A percentile compares a stretch with the other conserved stretches of the same genome.
Evolutionary conservation across 768 basidiomycete species (phyloP).

Genomic region (Hypholoma sublateritium): DNA sequence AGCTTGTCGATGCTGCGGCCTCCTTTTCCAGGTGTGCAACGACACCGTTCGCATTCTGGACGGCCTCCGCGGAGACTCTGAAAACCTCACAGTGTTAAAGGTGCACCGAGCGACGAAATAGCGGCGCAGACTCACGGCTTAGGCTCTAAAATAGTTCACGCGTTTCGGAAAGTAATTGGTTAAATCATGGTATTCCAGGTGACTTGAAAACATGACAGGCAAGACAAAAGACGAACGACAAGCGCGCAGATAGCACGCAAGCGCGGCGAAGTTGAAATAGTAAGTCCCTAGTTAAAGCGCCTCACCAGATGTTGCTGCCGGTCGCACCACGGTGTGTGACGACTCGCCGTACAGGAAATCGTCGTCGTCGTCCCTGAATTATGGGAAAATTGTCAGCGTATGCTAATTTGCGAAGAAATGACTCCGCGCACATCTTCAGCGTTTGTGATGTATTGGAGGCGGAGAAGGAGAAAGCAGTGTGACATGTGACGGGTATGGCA

Average conservation of each 20-base stretch:
- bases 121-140: slow-evolving; percentile 56
- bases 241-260: neutral
- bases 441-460: slow-evolving; percentile 1
- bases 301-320: slow-evolving; percentile 46
- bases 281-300: slow-evolving; percentile 19
- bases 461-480: slow-evolving; percentile 3
- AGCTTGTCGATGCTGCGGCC: slow-evolving; percentile 15
- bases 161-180: slow-evolving; percentile 30
- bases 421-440: slow-evolving; percentile 1
- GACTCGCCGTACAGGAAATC: slow-evolving; percentile 75
- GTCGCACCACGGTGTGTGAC: slow-evolving; percentile 30
- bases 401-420: neutral
- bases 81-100: slow-evolving; percentile 13
- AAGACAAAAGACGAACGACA: slow-evolving; percentile 9
- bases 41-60: slow-evolving; percentile 45
- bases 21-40: slow-evolving; percentile 52
- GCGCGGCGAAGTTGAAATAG: slow-evolving; percentile 4
- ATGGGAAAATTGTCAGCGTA: slow-evolving; percentile 5
- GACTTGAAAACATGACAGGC: slow-evolving; percentile 27
- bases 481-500: neutral
- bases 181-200: slow-evolving; percentile 39
- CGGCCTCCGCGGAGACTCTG: slow-evolving; percentile 40
- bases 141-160: slow-evolving; percentile 49
- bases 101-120: slow-evolving; percentile 14
- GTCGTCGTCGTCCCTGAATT: slow-evolving; percentile 73